Evolutionary conservation across 169 alveolate species (phyloP), one percentile per base, ranked within the genome.

Genomic region (Besnoitia besnoiti): DNA sequence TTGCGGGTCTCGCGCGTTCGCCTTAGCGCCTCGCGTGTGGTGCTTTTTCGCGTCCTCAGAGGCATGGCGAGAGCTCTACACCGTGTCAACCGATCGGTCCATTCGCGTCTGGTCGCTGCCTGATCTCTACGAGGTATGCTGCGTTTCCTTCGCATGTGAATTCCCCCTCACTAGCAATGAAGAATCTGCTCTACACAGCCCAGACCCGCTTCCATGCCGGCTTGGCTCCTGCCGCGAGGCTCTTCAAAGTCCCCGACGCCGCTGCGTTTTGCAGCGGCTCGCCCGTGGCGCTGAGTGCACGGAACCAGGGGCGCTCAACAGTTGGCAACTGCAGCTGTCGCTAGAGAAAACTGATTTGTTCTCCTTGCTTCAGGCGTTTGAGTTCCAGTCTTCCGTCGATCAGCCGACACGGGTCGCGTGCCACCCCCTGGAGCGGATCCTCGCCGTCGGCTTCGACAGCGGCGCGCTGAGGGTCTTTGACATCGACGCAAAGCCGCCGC

Each of bases 41-140:
- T n/a, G n/a, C n/a, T n/a, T n/a, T n/a, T 85, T 10, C 37, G 49
- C 85, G 27, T 59, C 37, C 33, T 33, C 90, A 91, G 94, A 46
- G 24, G 51, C 94, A 0, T 62, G 85, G 85, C 55, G 94, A 16
- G 91, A 91, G 82, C 91, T 91, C 27, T 91, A 91, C 59, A 91
- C 94, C 33, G 87, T 91, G 12, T 91, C 91, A 35, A 89, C 85
- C 44, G 94, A 91, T 50, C 85, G 91, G 42, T 82, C 87, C 42
- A 87, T 91, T 33, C 94, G 94, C 37, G 87, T 91, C 46, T 91
- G 94, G 94, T 80, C 90, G 7, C 94, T 91, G 8, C 94, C 94
- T 16, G 91, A 91, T 16, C 85, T 91, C 39, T n/a, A 73, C 33
- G 91, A 91, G 87, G 94, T 91, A 55, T 55, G 73, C 27, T 55